Base-by-base conservation (phyloP, 2,329 filamentous ascomycete species). In the Dothidotthia symphoricarpi region DNA sequence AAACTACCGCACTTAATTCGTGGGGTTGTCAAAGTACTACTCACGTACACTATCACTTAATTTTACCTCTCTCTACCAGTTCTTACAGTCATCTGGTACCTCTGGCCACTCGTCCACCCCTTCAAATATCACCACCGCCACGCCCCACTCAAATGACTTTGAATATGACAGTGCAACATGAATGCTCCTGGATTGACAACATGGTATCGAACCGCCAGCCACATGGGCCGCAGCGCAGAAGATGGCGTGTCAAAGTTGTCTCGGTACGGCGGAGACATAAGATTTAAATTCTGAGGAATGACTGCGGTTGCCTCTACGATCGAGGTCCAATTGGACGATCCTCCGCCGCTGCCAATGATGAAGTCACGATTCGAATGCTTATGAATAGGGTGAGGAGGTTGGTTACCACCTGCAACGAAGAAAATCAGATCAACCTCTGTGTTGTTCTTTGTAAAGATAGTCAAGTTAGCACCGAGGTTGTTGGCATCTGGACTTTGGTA, bases 291-390 rank as follows among this genome's bases (percentile, higher is more conserved):
- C 14, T 68, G 61, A 0, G 78, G 77, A 7, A 59, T 53, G 2
- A 57, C 61, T 9, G 56, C 45, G 2, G 69, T 63, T 0, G 80
- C 80, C 37, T 80, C 75, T 0, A 70, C 74, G 0, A 82, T 75
- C 1, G 69, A 72, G 2, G 55, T 58, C 69, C 75, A 83, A 10
- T 66, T 71, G 54, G 77, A 84, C 1, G 33, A 19, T 1, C 62
- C 63, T 11, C 47, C 36, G 2, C 78, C 80, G 0, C 63, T 41
- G 1, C 80, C 81, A 24, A 84, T 70, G 14, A 74, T 63, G 50
- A 72, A 82, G 64, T 76, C 78, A 55, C 80, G 81, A 51, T 75
- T 78, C 31, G 75, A 74, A 61, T 84, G 81, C 66, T 82, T 82
- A 70, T 84, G 81, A 34, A 84, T 76, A 0, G 78, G 76, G 41